phyloP scores from a whole-genome alignment of 805 yeast species.

The Wickerhamiella allomyrinae region DNA sequence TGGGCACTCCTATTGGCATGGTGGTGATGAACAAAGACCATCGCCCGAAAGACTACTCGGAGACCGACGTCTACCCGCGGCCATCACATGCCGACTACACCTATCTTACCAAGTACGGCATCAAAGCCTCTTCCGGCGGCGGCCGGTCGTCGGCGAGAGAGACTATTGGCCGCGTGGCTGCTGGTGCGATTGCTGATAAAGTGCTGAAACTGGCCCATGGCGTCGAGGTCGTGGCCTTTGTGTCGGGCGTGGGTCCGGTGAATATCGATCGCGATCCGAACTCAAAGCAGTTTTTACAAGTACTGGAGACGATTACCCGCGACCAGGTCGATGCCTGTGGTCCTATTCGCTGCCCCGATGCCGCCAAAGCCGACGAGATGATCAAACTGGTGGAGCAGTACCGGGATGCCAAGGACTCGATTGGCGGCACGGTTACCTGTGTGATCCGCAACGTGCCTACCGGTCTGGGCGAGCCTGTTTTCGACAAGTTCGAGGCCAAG shows the following conservation, averaged over 20 bases:
- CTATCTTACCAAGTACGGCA: slow-evolving; percentile 77
- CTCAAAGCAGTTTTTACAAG: slow-evolving; percentile 46
- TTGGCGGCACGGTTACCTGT: slow-evolving; percentile 97
- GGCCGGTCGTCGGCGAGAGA: slow-evolving; percentile 96
- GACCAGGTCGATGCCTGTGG: slow-evolving; percentile 77
- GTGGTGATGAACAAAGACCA: slow-evolving; percentile 87
- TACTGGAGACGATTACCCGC: slow-evolving; percentile 66
- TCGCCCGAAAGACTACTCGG: slow-evolving; percentile 90
- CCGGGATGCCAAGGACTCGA: slow-evolving; percentile 78
- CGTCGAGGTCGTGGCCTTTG: slow-evolving; percentile 94
- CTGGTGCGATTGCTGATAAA: slow-evolving; percentile 96
- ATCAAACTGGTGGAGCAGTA: slow-evolving; percentile 72
- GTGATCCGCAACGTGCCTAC: slow-evolving; percentile 86
- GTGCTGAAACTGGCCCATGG: slow-evolving; percentile 58
- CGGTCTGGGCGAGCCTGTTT: slow-evolving; percentile 97
- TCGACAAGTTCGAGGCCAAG: slow-evolving; percentile 89
- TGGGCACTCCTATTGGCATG: slow-evolving; percentile 96
- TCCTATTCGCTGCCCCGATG: slow-evolving; percentile 89
- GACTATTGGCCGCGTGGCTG: slow-evolving; percentile 97
- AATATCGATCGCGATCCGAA: slow-evolving; percentile 62
- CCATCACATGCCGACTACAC: slow-evolving; percentile 98
- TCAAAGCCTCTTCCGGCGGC: slow-evolving; percentile 91
- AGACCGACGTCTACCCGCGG: slow-evolving; percentile 89
- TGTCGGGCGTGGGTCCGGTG: slow-evolving; percentile 76
- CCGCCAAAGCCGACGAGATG: slow-evolving; percentile 58